A percentile compares a stretch with the other conserved stretches of the same genome.
phyloP scores from a whole-genome alignment of 2,329 filamentous ascomycete genomes.

The Lecanicillium sp. region DNA sequence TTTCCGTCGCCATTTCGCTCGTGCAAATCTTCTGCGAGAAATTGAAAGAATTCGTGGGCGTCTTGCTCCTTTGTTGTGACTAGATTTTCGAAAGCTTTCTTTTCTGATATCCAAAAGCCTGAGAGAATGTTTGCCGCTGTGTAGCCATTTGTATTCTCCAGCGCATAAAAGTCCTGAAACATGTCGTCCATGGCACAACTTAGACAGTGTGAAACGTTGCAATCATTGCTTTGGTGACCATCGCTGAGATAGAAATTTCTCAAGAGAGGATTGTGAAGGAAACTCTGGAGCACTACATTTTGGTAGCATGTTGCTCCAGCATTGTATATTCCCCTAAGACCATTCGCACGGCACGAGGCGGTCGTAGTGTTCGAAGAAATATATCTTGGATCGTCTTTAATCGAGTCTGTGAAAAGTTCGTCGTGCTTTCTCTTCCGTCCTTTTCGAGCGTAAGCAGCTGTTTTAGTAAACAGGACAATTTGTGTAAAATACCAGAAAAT shows the following conservation, averaged over 20 bases:
- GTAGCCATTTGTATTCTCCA: constrained; percentile 79
- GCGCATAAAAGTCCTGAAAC: constrained; percentile 62
- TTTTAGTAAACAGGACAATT: not conserved
- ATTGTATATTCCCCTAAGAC: constrained; percentile 88
- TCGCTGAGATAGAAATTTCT: constrained; percentile 89
- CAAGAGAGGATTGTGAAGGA: constrained; percentile 88
- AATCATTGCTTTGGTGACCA: constrained; percentile 73
- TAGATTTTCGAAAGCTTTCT: constrained; percentile 61
- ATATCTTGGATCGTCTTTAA: constrained; percentile 66
- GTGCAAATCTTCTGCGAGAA: constrained; percentile 85
- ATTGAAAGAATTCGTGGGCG: constrained; percentile 95
- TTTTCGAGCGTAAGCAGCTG: constrained; percentile 17
- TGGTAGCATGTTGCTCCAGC: constrained; percentile 99
- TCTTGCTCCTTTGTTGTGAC: constrained; percentile 94
- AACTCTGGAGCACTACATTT: constrained; percentile 87
- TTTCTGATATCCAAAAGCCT: constrained; percentile 82
- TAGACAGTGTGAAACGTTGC: constrained; percentile 53
- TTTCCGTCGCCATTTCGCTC: constrained; percentile 68
- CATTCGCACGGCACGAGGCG: constrained; percentile 77
- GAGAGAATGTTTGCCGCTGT: constrained; percentile 84
- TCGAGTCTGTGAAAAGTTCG: constrained; percentile 55
- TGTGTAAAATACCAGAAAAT: constrained; percentile 45
- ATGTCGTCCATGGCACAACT: constrained; percentile 67
- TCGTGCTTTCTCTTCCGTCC: constrained; percentile 69
- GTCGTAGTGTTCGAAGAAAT: constrained; percentile 70